Evolutionary conservation across 2,329 filamentous ascomycete genomes (phyloP).

Genomic region (Scopulariopsis brevicaulis): DNA sequence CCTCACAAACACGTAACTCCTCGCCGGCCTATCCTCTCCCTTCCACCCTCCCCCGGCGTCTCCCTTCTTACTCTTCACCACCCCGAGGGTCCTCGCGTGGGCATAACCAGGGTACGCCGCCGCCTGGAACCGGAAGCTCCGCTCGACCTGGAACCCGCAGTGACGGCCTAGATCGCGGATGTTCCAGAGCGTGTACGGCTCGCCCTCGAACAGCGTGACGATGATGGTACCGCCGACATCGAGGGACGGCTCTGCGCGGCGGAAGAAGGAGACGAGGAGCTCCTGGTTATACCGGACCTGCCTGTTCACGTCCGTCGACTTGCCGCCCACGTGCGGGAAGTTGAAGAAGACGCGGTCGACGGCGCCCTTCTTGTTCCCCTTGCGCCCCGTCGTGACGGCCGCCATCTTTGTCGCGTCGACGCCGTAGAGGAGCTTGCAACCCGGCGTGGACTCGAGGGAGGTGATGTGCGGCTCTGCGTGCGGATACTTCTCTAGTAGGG

Average conservation of each 20-base stretch:
- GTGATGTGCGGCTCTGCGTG: conserved; percentile 50
- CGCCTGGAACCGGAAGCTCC: conserved; percentile 59
- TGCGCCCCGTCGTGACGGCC: conserved; percentile 22
- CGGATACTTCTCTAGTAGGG: conserved; percentile 64
- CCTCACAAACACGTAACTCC: conserved; percentile 51
- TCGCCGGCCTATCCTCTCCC: conserved; percentile 30
- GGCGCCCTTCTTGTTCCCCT: neutral
- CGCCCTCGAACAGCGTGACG: conserved; percentile 83
- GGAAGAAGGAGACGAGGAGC: conserved; percentile 60
- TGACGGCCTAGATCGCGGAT: conserved; percentile 77
- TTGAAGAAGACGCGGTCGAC: conserved; percentile 82
- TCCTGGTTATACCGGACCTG: conserved; percentile 90
- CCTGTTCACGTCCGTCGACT: conserved; percentile 84
- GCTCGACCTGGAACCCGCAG: conserved; percentile 55
- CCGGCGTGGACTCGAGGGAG: conserved; percentile 23
- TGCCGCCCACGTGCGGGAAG: conserved; percentile 91
- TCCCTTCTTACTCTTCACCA: conserved; percentile 35
- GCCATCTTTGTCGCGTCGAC: conserved; percentile 58
- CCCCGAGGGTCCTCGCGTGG: conserved; percentile 63
- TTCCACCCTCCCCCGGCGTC: conserved; percentile 31
- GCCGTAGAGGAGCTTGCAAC: conserved; percentile 40
- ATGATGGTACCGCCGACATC: conserved; percentile 50
- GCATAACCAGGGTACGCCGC: conserved; percentile 60
- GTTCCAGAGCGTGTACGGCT: conserved; percentile 96
- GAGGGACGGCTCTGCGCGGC: conserved; percentile 32